Conservation (phyloP, 2,329 filamentous ascomycete species). For the Cercospora brassicicola region DNA sequence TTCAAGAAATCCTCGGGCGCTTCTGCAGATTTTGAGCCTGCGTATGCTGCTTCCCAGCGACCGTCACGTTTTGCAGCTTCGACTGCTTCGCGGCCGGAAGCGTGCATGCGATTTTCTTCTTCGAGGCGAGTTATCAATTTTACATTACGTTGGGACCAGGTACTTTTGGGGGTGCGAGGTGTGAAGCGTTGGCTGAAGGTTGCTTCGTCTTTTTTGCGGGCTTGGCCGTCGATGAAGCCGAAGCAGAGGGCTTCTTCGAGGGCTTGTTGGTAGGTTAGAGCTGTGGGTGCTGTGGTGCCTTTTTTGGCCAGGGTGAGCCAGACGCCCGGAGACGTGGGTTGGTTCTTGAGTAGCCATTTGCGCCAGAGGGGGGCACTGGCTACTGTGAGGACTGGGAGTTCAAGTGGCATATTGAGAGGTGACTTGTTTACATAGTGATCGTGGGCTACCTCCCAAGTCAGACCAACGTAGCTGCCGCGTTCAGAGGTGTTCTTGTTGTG, state of each 20-base stretch:
- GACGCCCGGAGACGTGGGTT: slow-evolving; percentile 22
- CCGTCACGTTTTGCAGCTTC: slow-evolving; percentile 59
- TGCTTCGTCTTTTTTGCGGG: slow-evolving; percentile 46
- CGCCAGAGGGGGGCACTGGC: slow-evolving; percentile 23
- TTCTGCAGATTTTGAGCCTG: slow-evolving; percentile 49
- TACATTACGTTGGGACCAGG: slow-evolving; percentile 64
- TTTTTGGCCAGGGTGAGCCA: slow-evolving; percentile 31
- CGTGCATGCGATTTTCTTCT: slow-evolving; percentile 51
- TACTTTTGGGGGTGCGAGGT: slow-evolving; percentile 55
- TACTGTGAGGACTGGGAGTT: slow-evolving; percentile 23
- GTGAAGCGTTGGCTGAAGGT: slow-evolving; percentile 60
- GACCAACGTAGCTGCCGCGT: too few species aligned
- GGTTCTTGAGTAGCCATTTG: slow-evolving; percentile 23
- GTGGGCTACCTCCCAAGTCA: too few species aligned
- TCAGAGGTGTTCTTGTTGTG: too few species aligned
- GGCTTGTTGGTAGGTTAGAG: slow-evolving; percentile 52
- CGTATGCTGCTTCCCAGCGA: slow-evolving; percentile 60
- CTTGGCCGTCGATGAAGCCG: slow-evolving; percentile 65
- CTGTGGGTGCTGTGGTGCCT: slow-evolving; percentile 29
- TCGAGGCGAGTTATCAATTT: slow-evolving; percentile 51
- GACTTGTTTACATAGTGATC: too few species aligned
- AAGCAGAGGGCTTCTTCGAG: slow-evolving; percentile 60
- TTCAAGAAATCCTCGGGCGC: slow-evolving; percentile 53
- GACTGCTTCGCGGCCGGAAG: slow-evolving; percentile 52
- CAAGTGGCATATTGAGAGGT: slow-evolving; percentile 3